Conservation (phyloP, 306 rosid genomes). For the Pterocarpus santalinus region DNA sequence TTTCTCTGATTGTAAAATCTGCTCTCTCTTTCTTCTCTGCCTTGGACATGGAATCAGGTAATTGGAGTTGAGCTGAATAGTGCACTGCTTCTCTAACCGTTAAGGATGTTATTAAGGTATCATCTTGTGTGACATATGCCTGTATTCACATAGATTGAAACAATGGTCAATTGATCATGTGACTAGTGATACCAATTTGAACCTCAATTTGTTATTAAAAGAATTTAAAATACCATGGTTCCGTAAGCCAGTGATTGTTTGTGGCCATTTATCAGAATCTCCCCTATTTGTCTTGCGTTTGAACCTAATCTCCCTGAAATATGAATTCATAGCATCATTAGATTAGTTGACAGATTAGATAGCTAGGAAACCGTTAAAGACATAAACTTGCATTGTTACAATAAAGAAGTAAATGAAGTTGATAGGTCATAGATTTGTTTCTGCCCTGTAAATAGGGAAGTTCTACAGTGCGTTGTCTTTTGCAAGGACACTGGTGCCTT, state of each 20-base stretch:
- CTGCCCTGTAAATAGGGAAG: too few species aligned
- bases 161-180: background rate
- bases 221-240: conserved; percentile 46
- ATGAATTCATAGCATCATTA: background rate
- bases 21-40: conserved; percentile 59
- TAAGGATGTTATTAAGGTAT: conserved; percentile 50
- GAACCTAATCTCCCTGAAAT: conserved; percentile 54
- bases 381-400: too few species aligned
- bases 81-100: conserved; percentile 60
- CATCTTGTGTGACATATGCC: conserved; percentile 66
- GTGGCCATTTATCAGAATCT: conserved; percentile 49
- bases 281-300: conserved; percentile 48
- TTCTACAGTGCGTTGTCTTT: too few species aligned
- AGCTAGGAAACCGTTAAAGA: too few species aligned
- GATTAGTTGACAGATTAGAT: too few species aligned
- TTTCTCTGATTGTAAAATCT: conserved; percentile 54
- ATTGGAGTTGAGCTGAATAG: conserved; percentile 64
- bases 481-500: too few species aligned
- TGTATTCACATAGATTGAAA: background rate
- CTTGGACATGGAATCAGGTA: conserved; percentile 54
- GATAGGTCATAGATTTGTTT: too few species aligned
- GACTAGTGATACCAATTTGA: background rate
- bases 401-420: too few species aligned
- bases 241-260: conserved; percentile 52
- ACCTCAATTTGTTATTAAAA: background rate